Conservation (phyloP, 169 alveolate species). For the Babesia ovis region DNA sequence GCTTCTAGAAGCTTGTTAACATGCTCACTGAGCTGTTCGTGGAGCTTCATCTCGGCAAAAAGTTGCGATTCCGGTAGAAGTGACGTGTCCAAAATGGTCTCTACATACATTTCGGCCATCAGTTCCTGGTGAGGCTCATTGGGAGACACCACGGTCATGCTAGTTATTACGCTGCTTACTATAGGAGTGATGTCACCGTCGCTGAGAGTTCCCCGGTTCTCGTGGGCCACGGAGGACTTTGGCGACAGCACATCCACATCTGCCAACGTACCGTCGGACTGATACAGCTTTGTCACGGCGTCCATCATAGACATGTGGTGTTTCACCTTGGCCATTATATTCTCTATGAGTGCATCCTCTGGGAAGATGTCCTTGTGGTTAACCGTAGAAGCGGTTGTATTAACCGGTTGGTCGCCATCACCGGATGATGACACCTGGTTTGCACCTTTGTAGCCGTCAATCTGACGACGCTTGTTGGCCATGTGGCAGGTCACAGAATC, state of each 20-base stretch:
- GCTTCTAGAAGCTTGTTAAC: slow-evolving; percentile 16
- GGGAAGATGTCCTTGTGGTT: slow-evolving; percentile 22
- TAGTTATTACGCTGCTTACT: background rate
- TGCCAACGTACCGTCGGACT: background rate
- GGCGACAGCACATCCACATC: background rate
- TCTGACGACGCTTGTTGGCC: slow-evolving; percentile 25
- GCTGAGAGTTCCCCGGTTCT: background rate
- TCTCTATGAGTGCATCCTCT: background rate
- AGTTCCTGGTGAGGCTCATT: background rate
- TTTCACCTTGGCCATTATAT: slow-evolving; percentile 26
- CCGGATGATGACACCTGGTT: background rate
- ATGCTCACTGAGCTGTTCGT: slow-evolving; percentile 11
- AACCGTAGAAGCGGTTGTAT: background rate
- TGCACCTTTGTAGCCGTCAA: slow-evolving; percentile 20
- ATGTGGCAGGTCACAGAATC: slow-evolving; percentile 1
- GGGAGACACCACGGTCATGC: background rate
- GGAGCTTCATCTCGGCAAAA: slow-evolving; percentile 12
- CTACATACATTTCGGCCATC: background rate
- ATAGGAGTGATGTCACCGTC: background rate
- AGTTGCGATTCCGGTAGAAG: slow-evolving; percentile 38
- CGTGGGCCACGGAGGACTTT: background rate
- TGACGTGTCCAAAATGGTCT: slow-evolving; percentile 23
- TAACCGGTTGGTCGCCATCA: background rate
- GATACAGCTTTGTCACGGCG: slow-evolving; percentile 31
- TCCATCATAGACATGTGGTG: slow-evolving; percentile 39